Base-by-base conservation (phyloP, 2,329 filamentous ascomycete genomes). In the Cercospora beticola region DNA sequence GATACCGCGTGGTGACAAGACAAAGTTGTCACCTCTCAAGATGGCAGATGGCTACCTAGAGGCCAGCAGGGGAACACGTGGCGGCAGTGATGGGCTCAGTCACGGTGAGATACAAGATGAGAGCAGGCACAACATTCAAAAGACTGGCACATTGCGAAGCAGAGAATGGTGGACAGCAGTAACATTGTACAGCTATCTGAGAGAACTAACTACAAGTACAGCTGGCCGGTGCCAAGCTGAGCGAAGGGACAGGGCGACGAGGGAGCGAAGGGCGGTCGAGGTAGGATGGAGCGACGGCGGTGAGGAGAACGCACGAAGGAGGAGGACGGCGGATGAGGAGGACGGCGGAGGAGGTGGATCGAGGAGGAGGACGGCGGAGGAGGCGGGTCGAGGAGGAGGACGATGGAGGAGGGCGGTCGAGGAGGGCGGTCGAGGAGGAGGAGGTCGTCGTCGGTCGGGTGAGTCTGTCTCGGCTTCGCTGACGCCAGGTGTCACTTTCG, bases 401-500 rank as follows among this genome's bases (percentile, higher is more conserved):
- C 43, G 43, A 8, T 46, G n/a, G 43, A 49, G 43, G 7, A 21
- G 6, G 43, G 4, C 43, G 43, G 43, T 36, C 43, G 18, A 21
- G n/a, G 43, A 21, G 8, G 43, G 43, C 8, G 40, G 43, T 49
- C 10, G n/a, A 18, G 12, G 46, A 49, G 46, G 46, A 57, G 28
- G 36, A 16, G 14, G 36, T 40, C 36, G 36, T 40, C 36, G 36
- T 40, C 36, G 36, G 36, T 40, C 36, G 36, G 7, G 56, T 33
- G 60, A 62, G 60, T 62, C 23, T 49, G 36, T 62, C 60, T 49
- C 28, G 21, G 60, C 31, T 62, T 62, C 60, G 26, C 40, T 16
- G 36, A 36, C 36, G 36, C 36, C 36, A 40, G 36, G 36, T 40
- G 14, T 40, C 36, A 31, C 23, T 46, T 33, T 49, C 36, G 18